phyloP scores from a whole-genome alignment of 495 filamentous ascomycete species.

The Jackrogersella minutella region DNA sequence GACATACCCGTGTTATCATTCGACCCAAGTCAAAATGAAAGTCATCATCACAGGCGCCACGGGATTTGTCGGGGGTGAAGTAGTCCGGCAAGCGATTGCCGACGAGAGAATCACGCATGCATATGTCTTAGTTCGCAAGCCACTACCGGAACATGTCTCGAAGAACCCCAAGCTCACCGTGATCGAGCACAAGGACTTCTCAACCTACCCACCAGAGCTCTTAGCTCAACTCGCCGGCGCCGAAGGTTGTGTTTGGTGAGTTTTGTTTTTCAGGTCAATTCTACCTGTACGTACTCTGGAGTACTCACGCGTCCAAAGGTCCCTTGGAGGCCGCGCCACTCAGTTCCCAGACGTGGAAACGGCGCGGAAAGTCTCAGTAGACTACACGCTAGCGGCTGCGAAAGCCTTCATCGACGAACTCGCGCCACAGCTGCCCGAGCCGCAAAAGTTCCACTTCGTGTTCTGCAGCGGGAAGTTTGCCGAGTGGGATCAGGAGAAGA shows the following conservation, averaged over 20 bases:
- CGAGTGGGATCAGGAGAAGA: constrained; percentile 57
- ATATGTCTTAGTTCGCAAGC: constrained; percentile 56
- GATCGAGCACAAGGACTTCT: constrained; percentile 57
- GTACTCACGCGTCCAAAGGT: constrained; percentile 32
- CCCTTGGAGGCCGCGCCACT: constrained; percentile 41
- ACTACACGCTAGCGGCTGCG: constrained; percentile 55
- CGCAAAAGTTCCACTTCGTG: constrained; percentile 58
- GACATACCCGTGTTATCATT: background rate
- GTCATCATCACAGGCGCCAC: constrained; percentile 62
- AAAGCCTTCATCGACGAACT: constrained; percentile 47
- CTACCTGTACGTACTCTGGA: background rate
- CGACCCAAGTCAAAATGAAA: constrained; percentile 51
- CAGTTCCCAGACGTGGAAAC: constrained; percentile 45
- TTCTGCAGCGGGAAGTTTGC: constrained; percentile 58
- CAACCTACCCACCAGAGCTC: constrained; percentile 49
- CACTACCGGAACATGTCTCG: constrained; percentile 40
- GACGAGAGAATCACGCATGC: constrained; percentile 57
- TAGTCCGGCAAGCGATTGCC: constrained; percentile 57
- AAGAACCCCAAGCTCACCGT: constrained; percentile 53
- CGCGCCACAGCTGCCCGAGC: constrained; percentile 29
- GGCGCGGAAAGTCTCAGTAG: constrained; percentile 49
- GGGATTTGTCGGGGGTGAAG: constrained; percentile 60
- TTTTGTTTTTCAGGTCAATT: constrained; percentile 2
- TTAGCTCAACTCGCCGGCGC: constrained; percentile 55
- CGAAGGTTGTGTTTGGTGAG: constrained; percentile 62